phyloP scores from a whole-genome alignment of 257 asterid species.

The Nicotiana noctiflora region DNA sequence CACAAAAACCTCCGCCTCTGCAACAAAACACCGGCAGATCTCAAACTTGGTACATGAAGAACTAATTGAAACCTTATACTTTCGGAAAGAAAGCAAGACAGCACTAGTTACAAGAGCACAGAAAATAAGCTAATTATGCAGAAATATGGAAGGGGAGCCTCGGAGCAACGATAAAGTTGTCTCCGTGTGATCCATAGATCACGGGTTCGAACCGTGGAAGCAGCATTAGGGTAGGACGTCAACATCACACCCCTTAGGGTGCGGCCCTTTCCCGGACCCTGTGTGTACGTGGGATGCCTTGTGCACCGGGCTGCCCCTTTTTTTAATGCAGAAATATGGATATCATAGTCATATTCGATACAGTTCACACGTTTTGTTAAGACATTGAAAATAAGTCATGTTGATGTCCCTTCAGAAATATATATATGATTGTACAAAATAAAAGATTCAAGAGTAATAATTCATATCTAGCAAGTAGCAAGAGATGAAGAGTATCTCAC shows the following conservation, averaged over 20 bases:
- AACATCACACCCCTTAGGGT: no score
- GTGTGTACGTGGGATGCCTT: no score
- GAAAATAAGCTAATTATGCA: not conserved
- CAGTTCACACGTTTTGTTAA: not conserved
- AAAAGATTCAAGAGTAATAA: not conserved
- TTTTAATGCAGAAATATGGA: not conserved
- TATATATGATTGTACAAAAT: no score
- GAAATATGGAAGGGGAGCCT: not conserved
- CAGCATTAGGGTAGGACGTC: no score
- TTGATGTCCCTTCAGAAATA: no score
- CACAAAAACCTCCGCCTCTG: conserved; percentile 55
- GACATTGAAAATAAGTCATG: not conserved
- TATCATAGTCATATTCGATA: not conserved
- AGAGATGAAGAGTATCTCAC: no score
- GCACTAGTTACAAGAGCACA: not conserved
- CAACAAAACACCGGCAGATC: conserved; percentile 11
- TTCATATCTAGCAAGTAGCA: not conserved
- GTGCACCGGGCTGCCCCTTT: no score
- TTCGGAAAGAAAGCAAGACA: not conserved
- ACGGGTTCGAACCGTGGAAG: no score
- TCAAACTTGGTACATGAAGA: not conserved
- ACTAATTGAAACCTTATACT: not conserved
- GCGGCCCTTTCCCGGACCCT: no score
- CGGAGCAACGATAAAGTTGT: no score
- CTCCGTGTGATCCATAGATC: no score